Base-by-base conservation (phyloP, 768 basidiomycete species). In the Hygrophoropsis aurantiaca region DNA sequence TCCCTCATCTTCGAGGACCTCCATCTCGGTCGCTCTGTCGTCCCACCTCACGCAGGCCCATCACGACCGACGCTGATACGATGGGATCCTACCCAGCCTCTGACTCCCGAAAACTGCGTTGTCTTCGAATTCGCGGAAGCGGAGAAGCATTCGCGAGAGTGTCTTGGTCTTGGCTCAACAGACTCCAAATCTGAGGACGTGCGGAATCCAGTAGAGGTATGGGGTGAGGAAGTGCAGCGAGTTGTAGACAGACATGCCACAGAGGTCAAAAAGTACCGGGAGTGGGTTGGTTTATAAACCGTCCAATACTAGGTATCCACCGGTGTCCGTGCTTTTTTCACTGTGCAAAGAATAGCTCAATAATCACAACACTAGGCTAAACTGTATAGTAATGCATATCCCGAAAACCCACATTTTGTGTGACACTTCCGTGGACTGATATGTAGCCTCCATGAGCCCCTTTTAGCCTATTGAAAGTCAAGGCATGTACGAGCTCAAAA, bases 1-100 rank as follows among this genome's bases (percentile, higher is more conserved):
- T 80, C 79, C 0, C 74, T 93, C 32, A 66, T 98, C 44, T 92
- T 91, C 56, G 95, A 97, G 55, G 95, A 97, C 57, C 63, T 97
- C 21, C 73, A 88, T 60, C 80, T 88, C 15, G 86, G 87, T 4
- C 81, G 92, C 23, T 87, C 87, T 3, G 72, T 82, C 13, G 67
- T 91, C 18, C 91, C 92, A 4, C 94, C 94, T 0, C 79, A 88
- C 46, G 73, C 78, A 13, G 79, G 94, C 9, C 84, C 89, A 16
- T 65, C 79, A 7, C 77, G 84, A 38, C 90, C 95, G 0, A 78
- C 81, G 2, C 72, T 94, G 2, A 77, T 89, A 19, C 75, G 92
- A 37, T 99, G 95, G 97, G 84, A 92, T 55, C 76, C 79, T 15
- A 61, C 62, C 3, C 66, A 66, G 30, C 84, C 85, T 3, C 60